Evolutionary conservation across 306 rosid genomes (phyloP), one percentile per base, ranked within the genome.

Genomic region (Lupinus albus): DNA sequence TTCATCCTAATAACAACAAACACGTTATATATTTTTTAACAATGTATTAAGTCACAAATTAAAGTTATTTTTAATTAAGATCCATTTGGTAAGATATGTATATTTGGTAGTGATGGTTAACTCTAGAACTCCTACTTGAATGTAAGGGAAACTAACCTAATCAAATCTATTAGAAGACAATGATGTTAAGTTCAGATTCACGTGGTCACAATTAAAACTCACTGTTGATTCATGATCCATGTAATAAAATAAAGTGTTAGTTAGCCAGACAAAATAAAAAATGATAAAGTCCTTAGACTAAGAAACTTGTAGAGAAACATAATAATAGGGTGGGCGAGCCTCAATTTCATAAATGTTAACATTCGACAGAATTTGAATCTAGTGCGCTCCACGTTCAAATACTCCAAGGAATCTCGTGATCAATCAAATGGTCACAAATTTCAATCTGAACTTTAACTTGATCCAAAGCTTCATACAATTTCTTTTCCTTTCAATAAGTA

Each of bases 331-430:
- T 41, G 4, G 6, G n/a, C 9, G 47, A 77, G 20, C 50, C 50
- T 74, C 45, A 54, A 67, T 52, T 66, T 54, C 67, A 30, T 28
- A 56, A 56, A 75, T 48, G n/a, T 45, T 1, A 14, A 55, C 64
- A 67, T 3, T 7, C 11, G 45, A 51, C 47, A 75, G 56, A 78
- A 71, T 85, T 89, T 89, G 91, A 92, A 92, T 83, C 68, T 54
- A 76, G 88, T 88, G 94, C 99, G 99, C 97, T 90, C 97, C 97
- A 90, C 84, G 89, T 90, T 87, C 85, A 78, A 86, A 79, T 63
- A 44, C 30, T 46, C 80, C 57, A 74, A 72, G 82, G 81, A 76
- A 74, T 81, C 98, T 75, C 93, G 97, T 93, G 98, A 90, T 85
- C 7, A 84, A 86, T 92, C 98, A 70, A 84, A 93, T 96, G 99